These are phyloP conservation scores for Daldinia sp. DNA, from an alignment of 2,329 filamentous ascomycete species.

Conservation along the genomic window DNA sequence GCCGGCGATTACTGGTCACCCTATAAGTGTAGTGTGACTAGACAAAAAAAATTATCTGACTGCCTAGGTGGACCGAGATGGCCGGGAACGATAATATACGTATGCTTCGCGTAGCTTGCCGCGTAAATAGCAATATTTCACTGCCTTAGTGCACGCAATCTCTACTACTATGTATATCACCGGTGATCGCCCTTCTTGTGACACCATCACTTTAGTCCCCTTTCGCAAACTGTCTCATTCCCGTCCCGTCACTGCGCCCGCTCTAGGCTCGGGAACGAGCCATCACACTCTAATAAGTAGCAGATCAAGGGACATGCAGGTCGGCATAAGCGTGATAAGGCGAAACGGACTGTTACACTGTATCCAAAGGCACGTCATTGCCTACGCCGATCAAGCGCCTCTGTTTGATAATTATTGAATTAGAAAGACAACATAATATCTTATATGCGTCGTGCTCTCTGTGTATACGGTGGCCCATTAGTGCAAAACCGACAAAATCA, in stretches of 20 bases:
- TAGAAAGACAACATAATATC: slow-evolving; percentile 2
- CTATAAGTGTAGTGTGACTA: slow-evolving; percentile 8
- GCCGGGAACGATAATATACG: slow-evolving; percentile 14
- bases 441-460: slow-evolving; percentile 7
- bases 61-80: not conserved
- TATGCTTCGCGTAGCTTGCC: slow-evolving; percentile 20
- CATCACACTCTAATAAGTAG: not conserved
- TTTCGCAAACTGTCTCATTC: slow-evolving; percentile 6
- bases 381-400: slow-evolving; percentile 15
- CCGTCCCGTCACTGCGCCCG: slow-evolving; percentile 4
- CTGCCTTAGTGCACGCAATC: slow-evolving; percentile 29
- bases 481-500: too few species aligned
- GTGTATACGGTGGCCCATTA: too few species aligned
- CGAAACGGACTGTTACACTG: slow-evolving; percentile 25
- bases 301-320: slow-evolving; percentile 1
- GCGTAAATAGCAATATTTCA: slow-evolving; percentile 19
- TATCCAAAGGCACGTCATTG: slow-evolving; percentile 6
- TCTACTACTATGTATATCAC: slow-evolving; percentile 15
- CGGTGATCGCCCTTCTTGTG: slow-evolving; percentile 19
- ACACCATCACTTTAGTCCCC: slow-evolving; percentile 5
- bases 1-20: slow-evolving; percentile 17
- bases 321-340: slow-evolving; percentile 16
- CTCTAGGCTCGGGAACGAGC: slow-evolving; percentile 4
- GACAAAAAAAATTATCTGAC: slow-evolving; percentile 1
- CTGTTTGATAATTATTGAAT: slow-evolving; percentile 15